phyloP scores from a whole-genome alignment of 257 asterid genomes.

The Henckelia pumila region DNA sequence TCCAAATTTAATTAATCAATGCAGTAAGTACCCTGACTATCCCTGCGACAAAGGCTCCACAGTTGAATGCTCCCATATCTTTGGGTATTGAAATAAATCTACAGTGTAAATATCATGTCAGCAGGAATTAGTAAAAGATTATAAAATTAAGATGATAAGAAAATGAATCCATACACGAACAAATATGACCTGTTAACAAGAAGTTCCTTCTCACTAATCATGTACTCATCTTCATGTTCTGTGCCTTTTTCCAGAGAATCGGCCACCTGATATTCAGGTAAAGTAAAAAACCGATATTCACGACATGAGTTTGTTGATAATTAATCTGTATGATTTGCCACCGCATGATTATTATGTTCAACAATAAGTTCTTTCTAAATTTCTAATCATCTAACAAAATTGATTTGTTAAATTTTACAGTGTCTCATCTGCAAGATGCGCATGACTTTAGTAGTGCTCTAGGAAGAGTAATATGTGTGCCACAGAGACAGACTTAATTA shows the following conservation, averaged over 20 bases:
- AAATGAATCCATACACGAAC: background rate
- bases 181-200: conserved; percentile 70
- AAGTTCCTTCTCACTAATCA: conserved; percentile 97
- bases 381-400: background rate
- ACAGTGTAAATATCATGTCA: conserved; percentile 27
- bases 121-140: conserved; percentile 14
- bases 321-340: background rate
- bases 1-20: conserved; percentile 10
- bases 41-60: conserved; percentile 98
- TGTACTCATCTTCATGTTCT: conserved; percentile 96
- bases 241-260: conserved; percentile 98
- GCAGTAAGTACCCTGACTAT: conserved; percentile 67
- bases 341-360: background rate
- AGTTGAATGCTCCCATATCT: conserved; percentile 96
- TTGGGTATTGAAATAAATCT: conserved; percentile 94
- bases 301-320: conserved; percentile 13
- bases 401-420: too few relatives aligned
- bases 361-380: background rate
- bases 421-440: background rate
- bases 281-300: conserved; percentile 13
- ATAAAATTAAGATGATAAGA: conserved; percentile 8
- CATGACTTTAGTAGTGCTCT: background rate
- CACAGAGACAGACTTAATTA: background rate
- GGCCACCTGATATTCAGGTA: conserved; percentile 56
- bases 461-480: background rate